Evolutionary conservation across 2,329 filamentous ascomycete genomes (phyloP), one percentile per base, ranked within the genome.

Genomic region (Bipolaris zeicola): DNA sequence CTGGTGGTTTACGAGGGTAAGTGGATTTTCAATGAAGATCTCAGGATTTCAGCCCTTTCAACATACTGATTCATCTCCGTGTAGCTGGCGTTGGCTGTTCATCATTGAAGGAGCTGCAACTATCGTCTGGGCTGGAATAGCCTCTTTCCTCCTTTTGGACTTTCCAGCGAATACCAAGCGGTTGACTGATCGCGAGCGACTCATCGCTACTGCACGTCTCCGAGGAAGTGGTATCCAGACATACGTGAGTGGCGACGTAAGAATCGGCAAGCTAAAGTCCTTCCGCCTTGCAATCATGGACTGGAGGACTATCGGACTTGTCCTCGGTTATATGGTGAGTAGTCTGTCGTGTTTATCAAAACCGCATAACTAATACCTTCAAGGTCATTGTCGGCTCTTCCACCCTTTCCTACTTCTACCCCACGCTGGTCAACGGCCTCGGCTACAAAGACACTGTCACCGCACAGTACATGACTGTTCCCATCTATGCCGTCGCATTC

Each of bases 381-480:
- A 16, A 74, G 72, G 69, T 74, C 42, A 79, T 79, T 44, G 77
- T 78, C 38, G 81, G 82, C 2, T 80, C 80, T 1, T 80, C 78
- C 1, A 83, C 82, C 0, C 74, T 84, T 13, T 80, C 78, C 2
- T 85, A 84, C 72, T 84, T 84, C 66, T 84, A 83, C 61, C 82
- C 81, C 0, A 82, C 81, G 0, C 74, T 84, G 6, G 81, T 84
- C 43, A 70, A 78, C n/a, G 80, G 79, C 2, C 77, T 85, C 0
- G 82, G 82, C 18, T 85, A 83, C 61, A 77, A 70, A 2, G 70
- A 73, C 4, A 70, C 75, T 16, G 76, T 76, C 41, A 65, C 71
- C 41, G 80, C 81, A 0, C 82, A 83, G 57, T 83, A 83, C 71
- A 83, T 83, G 80, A 74, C 71, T 2, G 75, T 83, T 2, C 82